Evolutionary conservation across 164 flowering plant species (phyloP).

Genomic region (Saururus chinensis): DNA sequence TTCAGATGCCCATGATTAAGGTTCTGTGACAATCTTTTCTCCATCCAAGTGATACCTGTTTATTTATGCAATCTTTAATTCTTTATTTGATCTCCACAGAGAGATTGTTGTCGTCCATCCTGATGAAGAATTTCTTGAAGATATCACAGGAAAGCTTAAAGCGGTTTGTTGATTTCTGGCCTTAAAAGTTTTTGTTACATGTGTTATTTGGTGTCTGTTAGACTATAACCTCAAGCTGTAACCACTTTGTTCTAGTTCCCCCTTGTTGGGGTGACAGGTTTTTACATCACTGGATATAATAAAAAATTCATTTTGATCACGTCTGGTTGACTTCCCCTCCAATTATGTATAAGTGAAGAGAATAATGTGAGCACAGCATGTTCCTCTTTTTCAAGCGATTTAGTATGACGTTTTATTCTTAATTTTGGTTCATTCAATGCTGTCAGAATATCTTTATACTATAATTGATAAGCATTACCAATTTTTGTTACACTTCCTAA

Average conservation of each 20-base stretch:
- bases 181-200: no score
- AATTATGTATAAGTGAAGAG: no score
- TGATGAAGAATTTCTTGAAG: constrained; percentile 77
- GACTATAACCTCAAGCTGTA: background rate
- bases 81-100: constrained; percentile 25
- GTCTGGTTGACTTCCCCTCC: no score
- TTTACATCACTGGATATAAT: background rate
- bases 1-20: background rate
- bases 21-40: background rate
- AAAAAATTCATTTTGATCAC: no score
- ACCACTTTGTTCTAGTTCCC: no score
- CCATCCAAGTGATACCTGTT: background rate
- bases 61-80: background rate
- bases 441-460: no score
- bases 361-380: no score
- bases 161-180: constrained; percentile 38
- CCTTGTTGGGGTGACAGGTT: background rate
- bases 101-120: constrained; percentile 95
- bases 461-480: no score
- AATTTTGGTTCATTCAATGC: no score
- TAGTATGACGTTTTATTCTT: no score
- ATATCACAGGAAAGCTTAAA: constrained; percentile 71
- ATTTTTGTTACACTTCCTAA: no score
- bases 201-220: background rate
- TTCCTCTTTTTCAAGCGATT: no score